These are phyloP conservation scores for Protomyces inouyei DNA, from an alignment of 1,139 yeast species.

Conservation along the genomic window DNA sequence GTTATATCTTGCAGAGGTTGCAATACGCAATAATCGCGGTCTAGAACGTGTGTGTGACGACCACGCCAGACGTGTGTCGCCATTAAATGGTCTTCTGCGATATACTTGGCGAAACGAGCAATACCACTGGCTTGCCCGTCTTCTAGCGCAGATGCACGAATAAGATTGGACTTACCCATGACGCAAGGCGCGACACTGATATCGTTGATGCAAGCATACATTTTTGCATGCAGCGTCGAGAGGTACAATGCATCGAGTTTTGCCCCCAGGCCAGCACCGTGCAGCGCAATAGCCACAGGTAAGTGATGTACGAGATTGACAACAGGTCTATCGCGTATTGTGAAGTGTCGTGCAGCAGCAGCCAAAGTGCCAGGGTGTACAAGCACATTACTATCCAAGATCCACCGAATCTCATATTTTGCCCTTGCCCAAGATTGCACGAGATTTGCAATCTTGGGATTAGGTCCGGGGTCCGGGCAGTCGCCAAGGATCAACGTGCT, in stretches of 20 bases:
- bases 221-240: slow-evolving; percentile 76
- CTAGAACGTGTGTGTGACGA: slow-evolving; percentile 65
- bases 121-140: slow-evolving; percentile 47
- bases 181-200: slow-evolving; percentile 84
- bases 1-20: slow-evolving; percentile 65
- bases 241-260: slow-evolving; percentile 79
- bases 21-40: slow-evolving; percentile 63
- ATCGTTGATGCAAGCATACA: slow-evolving; percentile 71
- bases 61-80: slow-evolving; percentile 78
- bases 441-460: slow-evolving; percentile 82
- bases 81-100: slow-evolving; percentile 92
- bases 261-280: slow-evolving; percentile 49
- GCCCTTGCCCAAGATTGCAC: slow-evolving; percentile 71
- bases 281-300: slow-evolving; percentile 45
- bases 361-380: slow-evolving; percentile 59
- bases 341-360: slow-evolving; percentile 60
- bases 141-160: slow-evolving; percentile 57
- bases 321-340: slow-evolving; percentile 39
- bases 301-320: slow-evolving; percentile 73
- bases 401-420: slow-evolving; percentile 72
- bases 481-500: slow-evolving; percentile 54
- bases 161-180: slow-evolving; percentile 84
- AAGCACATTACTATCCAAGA: slow-evolving; percentile 86
- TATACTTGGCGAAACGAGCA: slow-evolving; percentile 68
- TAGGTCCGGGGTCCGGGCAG: slow-evolving; percentile 59